Conservation (phyloP, 176 grass and related monocot species). For the Canna indica region DNA sequence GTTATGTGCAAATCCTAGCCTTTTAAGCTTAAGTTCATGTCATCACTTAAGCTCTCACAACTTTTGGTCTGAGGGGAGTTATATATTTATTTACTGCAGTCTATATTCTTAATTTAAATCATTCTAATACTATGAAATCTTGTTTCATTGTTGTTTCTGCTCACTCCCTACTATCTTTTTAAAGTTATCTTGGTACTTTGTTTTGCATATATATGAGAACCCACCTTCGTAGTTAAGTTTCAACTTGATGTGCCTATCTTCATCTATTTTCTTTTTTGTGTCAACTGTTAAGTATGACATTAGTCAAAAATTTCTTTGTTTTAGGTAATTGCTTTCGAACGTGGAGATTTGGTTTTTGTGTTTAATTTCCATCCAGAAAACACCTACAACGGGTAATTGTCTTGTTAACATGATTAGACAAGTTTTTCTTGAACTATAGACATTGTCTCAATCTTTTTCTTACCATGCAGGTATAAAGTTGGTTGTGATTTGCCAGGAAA, state of each 20-base stretch:
- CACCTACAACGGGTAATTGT: constrained; percentile 67
- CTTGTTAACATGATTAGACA: neutral
- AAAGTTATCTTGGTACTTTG: neutral
- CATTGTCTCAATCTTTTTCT: constrained; percentile 1
- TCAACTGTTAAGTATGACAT: no score
- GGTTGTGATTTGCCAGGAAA: constrained; percentile 86
- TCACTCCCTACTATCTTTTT: neutral
- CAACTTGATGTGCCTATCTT: neutral
- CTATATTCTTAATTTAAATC: no score
- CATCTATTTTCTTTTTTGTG: no score
- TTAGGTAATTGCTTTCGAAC: constrained; percentile 93
- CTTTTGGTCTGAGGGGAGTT: no score
- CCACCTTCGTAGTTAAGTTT: neutral
- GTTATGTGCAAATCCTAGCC: no score
- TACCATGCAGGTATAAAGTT: constrained; percentile 69
- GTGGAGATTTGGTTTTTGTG: constrained; percentile 84
- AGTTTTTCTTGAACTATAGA: neutral
- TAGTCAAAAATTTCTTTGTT: constrained; percentile 17
- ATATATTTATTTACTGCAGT: no score
- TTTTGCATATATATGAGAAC: neutral
- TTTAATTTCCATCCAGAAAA: constrained; percentile 95
- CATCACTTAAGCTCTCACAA: no score
- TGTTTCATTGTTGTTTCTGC: neutral
- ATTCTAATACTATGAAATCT: neutral
- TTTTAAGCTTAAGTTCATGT: no score